phyloP scores from a whole-genome alignment of 2,329 filamentous ascomycete species.

The Coniochaeta pulveracea region DNA sequence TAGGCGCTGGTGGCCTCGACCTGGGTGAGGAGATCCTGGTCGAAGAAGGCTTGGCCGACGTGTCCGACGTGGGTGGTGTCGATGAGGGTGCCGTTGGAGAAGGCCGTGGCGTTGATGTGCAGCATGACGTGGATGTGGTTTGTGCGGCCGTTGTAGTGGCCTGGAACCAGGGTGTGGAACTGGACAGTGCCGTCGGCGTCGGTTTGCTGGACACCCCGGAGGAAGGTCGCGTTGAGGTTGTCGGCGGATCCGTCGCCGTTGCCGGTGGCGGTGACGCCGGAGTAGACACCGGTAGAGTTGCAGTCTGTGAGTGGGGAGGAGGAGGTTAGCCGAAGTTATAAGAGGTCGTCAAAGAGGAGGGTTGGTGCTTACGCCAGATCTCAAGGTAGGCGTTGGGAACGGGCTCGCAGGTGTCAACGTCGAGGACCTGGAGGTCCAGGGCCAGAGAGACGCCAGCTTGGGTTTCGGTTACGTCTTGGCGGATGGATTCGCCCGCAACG shows the following conservation, averaged over 20 bases:
- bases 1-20: constrained; percentile 39
- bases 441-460: constrained; percentile 30
- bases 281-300: constrained; percentile 19
- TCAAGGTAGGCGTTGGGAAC: constrained; percentile 29
- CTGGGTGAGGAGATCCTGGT: constrained; percentile 40
- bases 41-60: constrained; percentile 55
- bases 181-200: constrained; percentile 27
- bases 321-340: background rate
- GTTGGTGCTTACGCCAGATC: constrained; percentile 26
- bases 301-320: background rate
- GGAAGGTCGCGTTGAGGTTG: constrained; percentile 27
- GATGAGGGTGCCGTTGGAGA: constrained; percentile 32
- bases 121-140: constrained; percentile 37
- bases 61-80: constrained; percentile 38
- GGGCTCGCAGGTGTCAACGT: constrained; percentile 35
- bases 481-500: constrained; percentile 32
- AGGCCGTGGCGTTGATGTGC: constrained; percentile 25
- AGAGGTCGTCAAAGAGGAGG: constrained; percentile 7
- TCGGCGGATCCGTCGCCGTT: constrained; percentile 26
- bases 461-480: constrained; percentile 28
- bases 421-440: constrained; percentile 35
- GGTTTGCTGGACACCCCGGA: constrained; percentile 28
- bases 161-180: constrained; percentile 30
- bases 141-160: constrained; percentile 31
- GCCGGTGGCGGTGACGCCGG: constrained; percentile 27